These are phyloP conservation scores for Closterium sp. DNA, from an alignment of 139 green algal species.

Conservation along the genomic window DNA sequence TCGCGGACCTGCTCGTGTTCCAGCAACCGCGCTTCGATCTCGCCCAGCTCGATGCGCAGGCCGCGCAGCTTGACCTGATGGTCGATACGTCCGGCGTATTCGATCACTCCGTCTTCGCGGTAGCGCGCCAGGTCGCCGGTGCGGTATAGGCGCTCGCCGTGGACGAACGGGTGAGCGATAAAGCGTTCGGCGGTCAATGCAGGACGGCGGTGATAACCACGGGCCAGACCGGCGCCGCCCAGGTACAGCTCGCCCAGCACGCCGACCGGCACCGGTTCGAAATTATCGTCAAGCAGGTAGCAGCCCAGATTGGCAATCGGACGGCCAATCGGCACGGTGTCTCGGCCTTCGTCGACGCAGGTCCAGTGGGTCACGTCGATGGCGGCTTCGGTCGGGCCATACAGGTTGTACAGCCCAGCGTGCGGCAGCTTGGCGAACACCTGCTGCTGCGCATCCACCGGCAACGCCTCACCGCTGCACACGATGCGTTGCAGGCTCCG, in stretches of 20 bases:
- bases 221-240: slow-evolving; percentile 11
- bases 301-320: background rate
- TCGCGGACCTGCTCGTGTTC: background rate
- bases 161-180: background rate
- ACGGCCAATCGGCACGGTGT: background rate
- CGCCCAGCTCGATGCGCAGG: slow-evolving; percentile 53
- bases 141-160: slow-evolving; percentile 23
- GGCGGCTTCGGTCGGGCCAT: too few relatives aligned
- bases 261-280: slow-evolving; percentile 7
- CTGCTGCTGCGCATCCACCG: too few relatives aligned
- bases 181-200: slow-evolving; percentile 28
- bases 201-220: slow-evolving; percentile 11
- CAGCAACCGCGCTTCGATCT: slow-evolving; percentile 37
- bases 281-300: slow-evolving; percentile 24
- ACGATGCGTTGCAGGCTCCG: too few relatives aligned
- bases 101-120: background rate
- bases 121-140: slow-evolving; percentile 45
- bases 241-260: slow-evolving; percentile 39
- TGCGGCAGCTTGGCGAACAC: too few relatives aligned
- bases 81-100: slow-evolving; percentile 46
- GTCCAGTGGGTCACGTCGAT: too few relatives aligned
- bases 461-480: too few relatives aligned
- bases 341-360: too few relatives aligned
- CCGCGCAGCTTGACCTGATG: slow-evolving; percentile 49
- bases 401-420: too few relatives aligned